Percentiles rank a stretch among this genome's conserved stretches.
These are phyloP conservation scores for Cylindrotheca fusiformis DNA, from an alignment of 108 stramenopile genomes.

Conservation along the genomic window DNA sequence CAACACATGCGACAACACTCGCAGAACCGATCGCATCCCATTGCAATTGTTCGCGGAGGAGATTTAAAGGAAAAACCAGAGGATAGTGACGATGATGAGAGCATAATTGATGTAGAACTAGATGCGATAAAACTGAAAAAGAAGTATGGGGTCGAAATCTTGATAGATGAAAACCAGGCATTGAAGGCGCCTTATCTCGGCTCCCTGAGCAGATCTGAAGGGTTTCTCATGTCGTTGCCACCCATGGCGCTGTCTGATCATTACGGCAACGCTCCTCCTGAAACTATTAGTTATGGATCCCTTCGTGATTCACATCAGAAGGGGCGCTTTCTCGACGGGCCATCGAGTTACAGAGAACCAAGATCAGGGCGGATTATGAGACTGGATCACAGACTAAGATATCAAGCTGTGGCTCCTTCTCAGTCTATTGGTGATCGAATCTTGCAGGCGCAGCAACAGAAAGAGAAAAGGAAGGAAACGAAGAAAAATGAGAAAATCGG, in stretches of 20 bases:
- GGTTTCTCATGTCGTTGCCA: slow-evolving; percentile 22
- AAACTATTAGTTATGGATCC: slow-evolving; percentile 29
- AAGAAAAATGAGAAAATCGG: neutral
- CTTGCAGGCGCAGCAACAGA: slow-evolving; percentile 16
- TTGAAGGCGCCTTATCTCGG: slow-evolving; percentile 31
- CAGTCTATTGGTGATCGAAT: slow-evolving; percentile 33
- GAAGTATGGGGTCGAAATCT: slow-evolving; percentile 17
- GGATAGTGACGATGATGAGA: slow-evolving; percentile 19
- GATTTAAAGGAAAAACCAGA: neutral
- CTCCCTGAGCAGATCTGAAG: slow-evolving; percentile 24
- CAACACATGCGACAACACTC: no score
- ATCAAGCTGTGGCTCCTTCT: neutral
- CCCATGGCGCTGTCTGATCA: slow-evolving; percentile 24
- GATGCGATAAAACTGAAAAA: slow-evolving; percentile 20
- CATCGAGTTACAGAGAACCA: slow-evolving; percentile 31
- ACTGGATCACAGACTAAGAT: slow-evolving; percentile 20
- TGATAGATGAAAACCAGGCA: neutral
- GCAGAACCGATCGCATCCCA: slow-evolving; percentile 26
- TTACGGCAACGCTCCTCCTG: slow-evolving; percentile 17
- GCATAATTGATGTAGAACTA: slow-evolving; percentile 21
- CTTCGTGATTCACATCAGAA: slow-evolving; percentile 31
- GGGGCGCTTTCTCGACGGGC: slow-evolving; percentile 32
- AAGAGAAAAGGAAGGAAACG: slow-evolving; percentile 5
- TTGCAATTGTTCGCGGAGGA: slow-evolving; percentile 20
- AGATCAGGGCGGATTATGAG: slow-evolving; percentile 23